phyloP scores from a whole-genome alignment of 768 basidiomycete genomes.

The Melanogaster broomeanus region DNA sequence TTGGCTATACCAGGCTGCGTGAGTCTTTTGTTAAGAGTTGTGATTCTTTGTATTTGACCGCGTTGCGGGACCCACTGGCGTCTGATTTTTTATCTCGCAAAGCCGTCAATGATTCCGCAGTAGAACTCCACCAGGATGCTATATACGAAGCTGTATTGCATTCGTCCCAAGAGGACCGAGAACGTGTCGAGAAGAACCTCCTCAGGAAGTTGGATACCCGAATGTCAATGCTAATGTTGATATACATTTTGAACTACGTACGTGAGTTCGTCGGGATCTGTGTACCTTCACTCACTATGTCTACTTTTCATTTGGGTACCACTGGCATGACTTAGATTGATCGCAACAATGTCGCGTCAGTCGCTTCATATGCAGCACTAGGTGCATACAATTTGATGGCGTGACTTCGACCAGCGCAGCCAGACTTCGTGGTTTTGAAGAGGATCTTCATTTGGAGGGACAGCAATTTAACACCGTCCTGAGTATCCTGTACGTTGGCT shows the following conservation, averaged over 20 bases:
- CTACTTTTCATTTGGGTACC: background rate
- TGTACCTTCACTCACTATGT: background rate
- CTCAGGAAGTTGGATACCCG: conserved; percentile 36
- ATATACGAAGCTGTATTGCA: background rate
- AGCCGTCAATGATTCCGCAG: conserved; percentile 2
- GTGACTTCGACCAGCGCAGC: conserved; percentile 54
- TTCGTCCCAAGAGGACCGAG: conserved; percentile 24
- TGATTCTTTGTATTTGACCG: background rate
- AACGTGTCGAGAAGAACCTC: conserved; percentile 43
- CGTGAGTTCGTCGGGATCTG: conserved; percentile 14
- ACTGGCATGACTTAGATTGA: conserved; percentile 55
- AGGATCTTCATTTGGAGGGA: conserved; percentile 62
- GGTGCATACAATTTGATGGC: background rate
- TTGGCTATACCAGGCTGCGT: conserved; percentile 19
- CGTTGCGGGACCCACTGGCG: too few species aligned
- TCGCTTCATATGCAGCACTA: background rate
- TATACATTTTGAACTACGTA: conserved; percentile 40
- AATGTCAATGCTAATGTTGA: conserved; percentile 36
- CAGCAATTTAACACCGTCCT: conserved; percentile 67
- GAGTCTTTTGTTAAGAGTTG: background rate
- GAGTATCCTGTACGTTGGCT: conserved; percentile 69
- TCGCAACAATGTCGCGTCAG: conserved; percentile 69
- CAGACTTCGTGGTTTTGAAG: conserved; percentile 69
- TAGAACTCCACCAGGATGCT: background rate
- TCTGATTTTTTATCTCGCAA: background rate